These are phyloP conservation scores for Gaeumannomyces tritici DNA, from an alignment of 2,329 filamentous ascomycete species.

Conservation along the genomic window DNA sequence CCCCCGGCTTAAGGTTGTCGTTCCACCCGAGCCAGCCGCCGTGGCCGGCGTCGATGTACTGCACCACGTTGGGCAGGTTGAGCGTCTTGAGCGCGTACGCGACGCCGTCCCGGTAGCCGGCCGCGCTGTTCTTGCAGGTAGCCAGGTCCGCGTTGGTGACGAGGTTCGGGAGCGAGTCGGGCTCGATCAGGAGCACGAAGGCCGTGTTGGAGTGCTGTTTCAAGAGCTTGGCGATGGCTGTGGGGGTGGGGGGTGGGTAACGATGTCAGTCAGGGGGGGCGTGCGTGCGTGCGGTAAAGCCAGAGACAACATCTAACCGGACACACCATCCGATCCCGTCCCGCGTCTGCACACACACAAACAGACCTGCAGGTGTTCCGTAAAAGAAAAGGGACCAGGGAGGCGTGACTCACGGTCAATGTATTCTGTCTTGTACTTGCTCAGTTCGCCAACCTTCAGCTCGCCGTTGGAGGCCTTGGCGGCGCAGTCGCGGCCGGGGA, in stretches of 20 bases:
- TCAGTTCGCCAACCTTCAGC: conserved; percentile 42
- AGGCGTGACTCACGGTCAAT: conserved; percentile 24
- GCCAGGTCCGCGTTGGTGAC: conserved; percentile 47
- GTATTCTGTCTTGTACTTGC: conserved; percentile 29
- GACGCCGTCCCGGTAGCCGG: conserved; percentile 44
- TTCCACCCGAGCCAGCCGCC: conserved; percentile 56
- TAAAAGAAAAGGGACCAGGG: neutral
- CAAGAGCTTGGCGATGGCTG: conserved; percentile 39
- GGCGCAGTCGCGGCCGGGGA: conserved; percentile 55
- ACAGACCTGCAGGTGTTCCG: neutral
- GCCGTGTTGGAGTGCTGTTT: conserved; percentile 42
- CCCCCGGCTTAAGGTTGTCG: conserved; percentile 38
- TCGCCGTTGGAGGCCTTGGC: conserved; percentile 56
- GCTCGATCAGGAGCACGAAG: conserved; percentile 39
- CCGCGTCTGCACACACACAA: neutral
- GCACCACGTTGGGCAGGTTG: conserved; percentile 51
- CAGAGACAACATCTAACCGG: neutral
- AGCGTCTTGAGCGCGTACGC: conserved; percentile 46
- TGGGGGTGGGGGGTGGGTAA: no score
- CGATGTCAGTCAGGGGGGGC: neutral
- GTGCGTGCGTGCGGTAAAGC: neutral
- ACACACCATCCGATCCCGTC: neutral
- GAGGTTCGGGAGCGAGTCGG: conserved; percentile 53
- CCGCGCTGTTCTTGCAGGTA: conserved; percentile 43
- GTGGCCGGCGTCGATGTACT: conserved; percentile 56